A percentile compares a stretch with the other conserved stretches of the same genome.
Evolutionary conservation across 2,329 filamentous ascomycete genomes (phyloP).

Genomic region (Lasiodiplodia gonubiensis): DNA sequence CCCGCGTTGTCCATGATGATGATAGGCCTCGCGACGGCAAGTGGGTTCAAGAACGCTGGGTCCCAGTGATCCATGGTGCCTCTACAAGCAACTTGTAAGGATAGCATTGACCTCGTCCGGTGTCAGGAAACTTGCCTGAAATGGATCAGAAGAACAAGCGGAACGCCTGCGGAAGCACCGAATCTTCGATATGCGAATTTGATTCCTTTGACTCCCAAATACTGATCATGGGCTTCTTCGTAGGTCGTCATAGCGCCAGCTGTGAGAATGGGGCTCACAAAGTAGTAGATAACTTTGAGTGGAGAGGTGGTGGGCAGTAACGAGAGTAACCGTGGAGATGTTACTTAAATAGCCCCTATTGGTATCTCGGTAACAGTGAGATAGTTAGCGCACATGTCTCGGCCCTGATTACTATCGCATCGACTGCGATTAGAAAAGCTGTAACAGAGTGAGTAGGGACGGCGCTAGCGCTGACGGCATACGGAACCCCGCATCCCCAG

Average conservation of each 20-base stretch:
- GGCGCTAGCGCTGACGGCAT: neutral
- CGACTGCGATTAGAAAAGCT: neutral
- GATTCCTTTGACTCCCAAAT: slow-evolving; percentile 28
- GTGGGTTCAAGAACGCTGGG: slow-evolving; percentile 49
- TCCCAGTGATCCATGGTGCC: slow-evolving; percentile 37
- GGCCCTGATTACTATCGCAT: neutral
- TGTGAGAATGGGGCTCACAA: neutral
- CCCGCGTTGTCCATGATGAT: slow-evolving; percentile 58
- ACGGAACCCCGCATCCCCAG: neutral
- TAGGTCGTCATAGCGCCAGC: slow-evolving; percentile 17
- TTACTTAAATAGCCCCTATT: neutral
- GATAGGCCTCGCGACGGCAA: slow-evolving; percentile 51
- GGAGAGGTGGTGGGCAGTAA: neutral
- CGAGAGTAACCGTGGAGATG: neutral
- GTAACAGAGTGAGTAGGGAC: neutral
- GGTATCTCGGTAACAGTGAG: neutral
- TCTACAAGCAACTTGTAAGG: neutral
- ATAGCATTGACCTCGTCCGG: too few relatives aligned
- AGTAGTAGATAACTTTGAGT: neutral
- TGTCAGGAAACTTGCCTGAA: slow-evolving; percentile 29
- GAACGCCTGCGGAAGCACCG: slow-evolving; percentile 29
- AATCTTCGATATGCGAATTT: slow-evolving; percentile 35
- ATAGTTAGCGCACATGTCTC: neutral
- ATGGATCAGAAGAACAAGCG: slow-evolving; percentile 35
- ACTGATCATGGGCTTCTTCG: slow-evolving; percentile 9